Conservation (phyloP, 2,329 filamentous ascomycete species). For the Aschersonia sp. region DNA sequence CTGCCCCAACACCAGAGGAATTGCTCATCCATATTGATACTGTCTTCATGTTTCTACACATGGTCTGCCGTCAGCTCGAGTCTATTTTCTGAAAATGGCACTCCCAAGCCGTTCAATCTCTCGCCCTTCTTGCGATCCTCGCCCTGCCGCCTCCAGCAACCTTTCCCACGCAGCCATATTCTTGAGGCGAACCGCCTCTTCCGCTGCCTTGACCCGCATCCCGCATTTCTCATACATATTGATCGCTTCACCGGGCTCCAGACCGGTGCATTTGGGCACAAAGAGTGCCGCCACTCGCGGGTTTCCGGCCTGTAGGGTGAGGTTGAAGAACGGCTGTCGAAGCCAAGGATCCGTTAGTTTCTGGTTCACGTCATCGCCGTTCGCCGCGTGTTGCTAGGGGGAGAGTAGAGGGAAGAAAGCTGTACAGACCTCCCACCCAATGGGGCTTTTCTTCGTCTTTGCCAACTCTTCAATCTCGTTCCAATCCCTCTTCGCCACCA, state of each 20-base stretch:
- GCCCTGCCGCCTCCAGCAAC: slow-evolving; percentile 59
- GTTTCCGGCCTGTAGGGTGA: slow-evolving; percentile 78
- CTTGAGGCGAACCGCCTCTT: slow-evolving; percentile 76
- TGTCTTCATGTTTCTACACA: neutral
- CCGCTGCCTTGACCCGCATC: slow-evolving; percentile 73
- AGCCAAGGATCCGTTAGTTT: neutral
- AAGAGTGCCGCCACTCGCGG: slow-evolving; percentile 72
- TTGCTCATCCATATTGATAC: neutral
- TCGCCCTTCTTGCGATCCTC: slow-evolving; percentile 47
- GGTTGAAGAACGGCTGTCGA: slow-evolving; percentile 73
- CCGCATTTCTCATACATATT: slow-evolving; percentile 97
- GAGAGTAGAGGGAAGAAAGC: neutral
- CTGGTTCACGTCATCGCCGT: neutral
- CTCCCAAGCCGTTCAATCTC: slow-evolving; percentile 75
- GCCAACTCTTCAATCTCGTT: slow-evolving; percentile 78
- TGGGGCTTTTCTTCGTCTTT: slow-evolving; percentile 70
- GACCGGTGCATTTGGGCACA: slow-evolving; percentile 69
- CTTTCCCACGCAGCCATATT: slow-evolving; percentile 63
- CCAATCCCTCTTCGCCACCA: slow-evolving; percentile 87
- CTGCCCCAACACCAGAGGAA: neutral
- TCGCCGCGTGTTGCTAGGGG: neutral
- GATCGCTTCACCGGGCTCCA: slow-evolving; percentile 56
- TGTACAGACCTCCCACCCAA: slow-evolving; percentile 78
- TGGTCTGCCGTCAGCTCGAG: neutral
- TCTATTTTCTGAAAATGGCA: slow-evolving; percentile 34